Evolutionary conservation across 805 yeast species (phyloP), one percentile per base, ranked within the genome.

Genomic region (Zygosaccharomyces gambellarensis): DNA sequence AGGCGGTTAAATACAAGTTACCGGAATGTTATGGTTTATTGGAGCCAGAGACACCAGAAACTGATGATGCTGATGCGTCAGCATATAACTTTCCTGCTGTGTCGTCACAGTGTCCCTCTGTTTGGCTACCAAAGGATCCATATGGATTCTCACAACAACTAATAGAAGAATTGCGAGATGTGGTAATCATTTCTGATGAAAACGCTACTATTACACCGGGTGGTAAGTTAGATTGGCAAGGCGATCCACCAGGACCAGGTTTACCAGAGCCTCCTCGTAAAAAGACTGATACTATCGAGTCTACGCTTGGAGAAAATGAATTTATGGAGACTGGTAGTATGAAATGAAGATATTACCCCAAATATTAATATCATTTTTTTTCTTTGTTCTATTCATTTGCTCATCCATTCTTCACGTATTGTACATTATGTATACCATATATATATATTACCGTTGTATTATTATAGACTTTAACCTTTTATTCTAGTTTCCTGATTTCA

Each of bases 41-140:
- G 9, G 72, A 70, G 32, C 78, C 78, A 19, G 72, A 75, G n/a
- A 74, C 71, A 23, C 50, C 52, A 4, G 59, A 58, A 25, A 67
- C 71, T 2, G 73, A 68, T 4, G 74, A 67, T 12, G 71, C 63
- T 19, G 47, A 54, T 21, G 73, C 77, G 44, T 81, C 78, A 53
- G 94, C 96, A 0, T 92, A 84, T 68, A 80, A 81, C 60, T 78
- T 77, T 61, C 97, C 97, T 2, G 87, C 84, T 5, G 82, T 84
- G 14, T 71, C 80, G 25, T 84, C 84, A 0, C 65, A 73, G 40
- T 78, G 87, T 57, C 95, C 96, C 1, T 73, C 75, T n/a, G 70
- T 92, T 19, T 92, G 99, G 99, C 80, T 92, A 60, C 95, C 97
- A n/a, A 72, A 73, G 50, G 99, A 92, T 65, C 84, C 87, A 8